phyloP scores from a whole-genome alignment of 2,329 filamentous ascomycete genomes.

The Verticillium albo-atrum region DNA sequence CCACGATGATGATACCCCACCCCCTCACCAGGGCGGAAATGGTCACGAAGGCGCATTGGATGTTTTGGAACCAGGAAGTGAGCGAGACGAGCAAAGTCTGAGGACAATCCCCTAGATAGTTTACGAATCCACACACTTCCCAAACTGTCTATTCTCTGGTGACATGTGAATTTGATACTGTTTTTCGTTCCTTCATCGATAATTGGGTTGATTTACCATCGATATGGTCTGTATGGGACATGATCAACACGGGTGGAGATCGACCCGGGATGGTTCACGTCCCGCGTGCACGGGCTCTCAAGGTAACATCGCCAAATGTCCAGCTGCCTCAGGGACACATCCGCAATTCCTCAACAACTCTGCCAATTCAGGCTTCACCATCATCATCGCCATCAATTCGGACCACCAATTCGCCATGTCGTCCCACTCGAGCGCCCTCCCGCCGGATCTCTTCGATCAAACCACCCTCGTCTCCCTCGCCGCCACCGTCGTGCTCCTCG shows the following conservation, averaged over 20 bases:
- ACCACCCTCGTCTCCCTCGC: slow-evolving; percentile 56
- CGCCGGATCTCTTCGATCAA: slow-evolving; percentile 52
- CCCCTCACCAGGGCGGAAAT: neutral
- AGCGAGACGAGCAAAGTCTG: neutral
- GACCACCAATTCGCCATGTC: slow-evolving; percentile 12
- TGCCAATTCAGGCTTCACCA: neutral
- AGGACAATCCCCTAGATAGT: neutral
- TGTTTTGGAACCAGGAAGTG: neutral
- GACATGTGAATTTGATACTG: neutral
- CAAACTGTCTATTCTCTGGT: neutral
- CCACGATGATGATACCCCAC: slow-evolving; percentile 9
- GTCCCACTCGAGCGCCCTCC: slow-evolving; percentile 20
- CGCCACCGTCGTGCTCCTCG: slow-evolving; percentile 48
- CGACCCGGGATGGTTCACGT: neutral
- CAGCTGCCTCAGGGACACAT: neutral
- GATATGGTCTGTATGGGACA: too few species aligned
- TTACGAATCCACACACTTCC: neutral
- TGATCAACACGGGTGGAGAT: too few species aligned
- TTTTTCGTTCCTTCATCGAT: too few species aligned
- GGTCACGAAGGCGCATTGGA: slow-evolving; percentile 2
- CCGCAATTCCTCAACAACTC: too few species aligned
- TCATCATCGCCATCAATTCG: neutral
- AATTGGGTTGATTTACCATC: too few species aligned
- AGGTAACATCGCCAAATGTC: neutral
- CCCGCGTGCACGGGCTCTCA: neutral